Conservation (phyloP, 306 rosid genomes). For the Morella rubra region DNA sequence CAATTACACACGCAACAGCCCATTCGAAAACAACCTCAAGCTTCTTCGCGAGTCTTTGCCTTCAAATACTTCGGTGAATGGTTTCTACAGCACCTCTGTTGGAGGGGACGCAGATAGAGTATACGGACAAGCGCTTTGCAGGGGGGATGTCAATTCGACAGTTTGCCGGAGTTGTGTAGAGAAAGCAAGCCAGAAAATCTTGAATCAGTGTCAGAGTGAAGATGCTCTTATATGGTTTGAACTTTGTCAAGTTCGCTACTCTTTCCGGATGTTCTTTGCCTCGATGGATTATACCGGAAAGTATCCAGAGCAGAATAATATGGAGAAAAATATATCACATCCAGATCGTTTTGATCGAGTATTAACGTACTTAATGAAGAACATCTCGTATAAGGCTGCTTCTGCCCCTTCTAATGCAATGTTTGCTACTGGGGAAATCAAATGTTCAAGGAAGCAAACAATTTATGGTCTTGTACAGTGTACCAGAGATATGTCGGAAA, state of each 20-base stretch:
- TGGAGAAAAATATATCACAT: conserved; percentile 31
- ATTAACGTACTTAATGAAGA: conserved; percentile 30
- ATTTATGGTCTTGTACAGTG: conserved; percentile 66
- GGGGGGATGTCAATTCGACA: conserved; percentile 56
- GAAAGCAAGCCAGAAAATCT: conserved; percentile 46
- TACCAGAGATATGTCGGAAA: conserved; percentile 41
- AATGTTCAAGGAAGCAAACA: conserved; percentile 11
- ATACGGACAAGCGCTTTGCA: conserved; percentile 60
- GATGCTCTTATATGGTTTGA: conserved; percentile 67
- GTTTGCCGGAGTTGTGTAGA: conserved; percentile 44
- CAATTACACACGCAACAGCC: conserved; percentile 26
- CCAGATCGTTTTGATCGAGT: conserved; percentile 13
- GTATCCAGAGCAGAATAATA: conserved; percentile 23
- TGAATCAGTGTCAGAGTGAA: conserved; percentile 32
- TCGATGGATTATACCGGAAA: conserved; percentile 37
- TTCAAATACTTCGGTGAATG: conserved; percentile 33
- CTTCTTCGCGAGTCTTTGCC: conserved; percentile 41
- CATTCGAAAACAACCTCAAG: conserved; percentile 45
- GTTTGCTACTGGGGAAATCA: conserved; percentile 54
- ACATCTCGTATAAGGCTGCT: conserved; percentile 34
- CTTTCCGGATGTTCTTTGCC: conserved; percentile 35
- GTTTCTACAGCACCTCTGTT: conserved; percentile 28
- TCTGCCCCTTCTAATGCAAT: conserved; percentile 19
- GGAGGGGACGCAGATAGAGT: conserved; percentile 34
- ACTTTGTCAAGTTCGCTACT: conserved; percentile 54